These are phyloP conservation scores for Persicaria maculosa DNA, from an alignment of 148 eudicot species.

Conservation along the genomic window DNA sequence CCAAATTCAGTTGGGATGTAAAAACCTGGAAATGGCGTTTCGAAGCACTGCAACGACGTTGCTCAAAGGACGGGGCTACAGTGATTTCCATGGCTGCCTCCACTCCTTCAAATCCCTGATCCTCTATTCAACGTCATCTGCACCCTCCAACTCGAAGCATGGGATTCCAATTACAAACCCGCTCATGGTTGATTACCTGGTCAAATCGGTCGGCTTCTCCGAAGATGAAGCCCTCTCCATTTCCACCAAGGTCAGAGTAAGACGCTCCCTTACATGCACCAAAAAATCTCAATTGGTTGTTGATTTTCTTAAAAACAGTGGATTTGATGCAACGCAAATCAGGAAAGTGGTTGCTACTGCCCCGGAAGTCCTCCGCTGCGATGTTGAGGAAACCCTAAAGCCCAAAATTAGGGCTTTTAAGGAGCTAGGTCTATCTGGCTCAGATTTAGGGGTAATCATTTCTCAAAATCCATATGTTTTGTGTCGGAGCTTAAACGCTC, in stretches of 20 bases:
- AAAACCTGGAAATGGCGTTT: too few relatives aligned
- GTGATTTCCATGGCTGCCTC: not conserved
- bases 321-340: conserved; percentile 21
- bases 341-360: not conserved
- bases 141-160: not conserved
- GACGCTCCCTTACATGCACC: not conserved
- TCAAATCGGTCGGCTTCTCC: conserved; percentile 24
- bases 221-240: conserved; percentile 18
- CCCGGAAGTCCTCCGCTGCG: conserved; percentile 11
- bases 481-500: not conserved
- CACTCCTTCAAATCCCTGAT: not conserved
- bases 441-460: conserved; percentile 5
- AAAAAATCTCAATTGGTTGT: conserved; percentile 16
- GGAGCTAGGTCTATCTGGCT: conserved; percentile 14
- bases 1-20: too few relatives aligned
- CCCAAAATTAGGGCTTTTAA: conserved; percentile 23
- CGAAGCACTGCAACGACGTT: not conserved
- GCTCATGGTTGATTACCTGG: conserved; percentile 16
- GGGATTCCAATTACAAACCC: not conserved
- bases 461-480: not conserved
- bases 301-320: conserved; percentile 10
- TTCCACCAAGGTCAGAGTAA: conserved; percentile 1
- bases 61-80: not conserved
- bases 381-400: conserved; percentile 22
- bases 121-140: not conserved